phyloP scores from a whole-genome alignment of 2,329 filamentous ascomycete species.

The Xylariaceae sp. region DNA sequence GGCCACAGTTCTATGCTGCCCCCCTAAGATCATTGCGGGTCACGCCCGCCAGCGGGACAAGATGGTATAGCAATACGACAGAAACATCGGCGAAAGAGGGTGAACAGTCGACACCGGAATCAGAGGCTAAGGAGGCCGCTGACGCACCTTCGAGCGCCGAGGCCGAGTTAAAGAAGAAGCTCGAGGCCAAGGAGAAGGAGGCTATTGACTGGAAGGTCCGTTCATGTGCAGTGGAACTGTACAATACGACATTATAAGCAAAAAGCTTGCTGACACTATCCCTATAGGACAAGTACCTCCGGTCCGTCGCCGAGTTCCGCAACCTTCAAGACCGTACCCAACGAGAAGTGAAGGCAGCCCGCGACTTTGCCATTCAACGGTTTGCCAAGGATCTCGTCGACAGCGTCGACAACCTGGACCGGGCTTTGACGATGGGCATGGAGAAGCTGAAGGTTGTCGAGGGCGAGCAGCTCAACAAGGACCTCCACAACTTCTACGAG shows the following conservation, averaged over 20 bases:
- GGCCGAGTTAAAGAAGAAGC: conserved; percentile 54
- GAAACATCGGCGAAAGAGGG: conserved; percentile 36
- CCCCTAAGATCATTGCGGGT: conserved; percentile 31
- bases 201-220: conserved; percentile 78
- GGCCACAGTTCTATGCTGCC: conserved; percentile 40
- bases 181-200: conserved; percentile 68
- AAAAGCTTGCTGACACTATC: conserved; percentile 1
- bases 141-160: conserved; percentile 38
- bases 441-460: conserved; percentile 57
- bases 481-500: conserved; percentile 75
- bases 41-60: conserved; percentile 21
- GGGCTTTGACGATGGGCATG: conserved; percentile 74
- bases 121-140: conserved; percentile 32
- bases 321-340: conserved; percentile 94
- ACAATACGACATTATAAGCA: too few relatives aligned
- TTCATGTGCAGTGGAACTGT: too few relatives aligned
- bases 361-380: conserved; percentile 90
- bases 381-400: conserved; percentile 95
- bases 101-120: conserved; percentile 30
- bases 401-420: conserved; percentile 94
- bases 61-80: conserved; percentile 36
- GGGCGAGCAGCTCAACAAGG: conserved; percentile 42
- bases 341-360: conserved; percentile 80
- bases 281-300: conserved; percentile 83
- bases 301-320: conserved; percentile 91